Conservation (phyloP, 129 eudicot genomes). For the Chrysanthemum makinoi region DNA sequence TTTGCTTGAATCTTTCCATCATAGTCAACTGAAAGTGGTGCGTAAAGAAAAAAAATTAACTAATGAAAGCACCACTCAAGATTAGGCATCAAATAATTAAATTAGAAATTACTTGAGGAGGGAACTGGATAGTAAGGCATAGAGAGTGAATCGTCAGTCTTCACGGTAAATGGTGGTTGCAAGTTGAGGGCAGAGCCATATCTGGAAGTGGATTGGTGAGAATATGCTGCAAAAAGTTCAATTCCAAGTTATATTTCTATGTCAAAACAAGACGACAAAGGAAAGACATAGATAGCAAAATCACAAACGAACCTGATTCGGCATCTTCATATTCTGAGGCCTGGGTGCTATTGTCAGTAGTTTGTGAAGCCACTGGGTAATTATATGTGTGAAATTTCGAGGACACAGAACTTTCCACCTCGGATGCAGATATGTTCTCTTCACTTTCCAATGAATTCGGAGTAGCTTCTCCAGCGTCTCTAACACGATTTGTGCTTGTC, state of each 20-base stretch:
- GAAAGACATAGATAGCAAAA: neutral
- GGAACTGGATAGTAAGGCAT: constrained; percentile 57
- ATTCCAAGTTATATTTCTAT: constrained; percentile 8
- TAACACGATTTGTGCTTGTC: constrained; percentile 59
- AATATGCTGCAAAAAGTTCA: constrained; percentile 59
- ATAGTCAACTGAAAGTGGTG: constrained; percentile 52
- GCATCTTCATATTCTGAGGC: constrained; percentile 88
- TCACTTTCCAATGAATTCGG: constrained; percentile 58
- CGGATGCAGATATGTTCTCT: constrained; percentile 49
- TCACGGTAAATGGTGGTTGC: constrained; percentile 43
- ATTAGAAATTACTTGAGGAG: constrained; percentile 47
- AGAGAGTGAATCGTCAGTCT: constrained; percentile 49
- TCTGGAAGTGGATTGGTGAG: constrained; percentile 68
- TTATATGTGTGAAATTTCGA: constrained; percentile 48
- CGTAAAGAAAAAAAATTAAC: neutral
- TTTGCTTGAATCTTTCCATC: constrained; percentile 45
- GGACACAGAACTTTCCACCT: constrained; percentile 58
- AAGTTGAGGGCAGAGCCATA: constrained; percentile 50
- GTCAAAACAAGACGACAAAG: neutral
- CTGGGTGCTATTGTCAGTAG: constrained; percentile 75
- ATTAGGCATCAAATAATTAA: neutral
- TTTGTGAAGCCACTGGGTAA: constrained; percentile 61
- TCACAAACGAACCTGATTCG: constrained; percentile 65
- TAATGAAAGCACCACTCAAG: neutral
- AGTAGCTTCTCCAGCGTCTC: constrained; percentile 50